Evolutionary conservation across 306 rosid species (phyloP), one percentile per base, ranked within the genome.

Genomic region (Prunus salicina): DNA sequence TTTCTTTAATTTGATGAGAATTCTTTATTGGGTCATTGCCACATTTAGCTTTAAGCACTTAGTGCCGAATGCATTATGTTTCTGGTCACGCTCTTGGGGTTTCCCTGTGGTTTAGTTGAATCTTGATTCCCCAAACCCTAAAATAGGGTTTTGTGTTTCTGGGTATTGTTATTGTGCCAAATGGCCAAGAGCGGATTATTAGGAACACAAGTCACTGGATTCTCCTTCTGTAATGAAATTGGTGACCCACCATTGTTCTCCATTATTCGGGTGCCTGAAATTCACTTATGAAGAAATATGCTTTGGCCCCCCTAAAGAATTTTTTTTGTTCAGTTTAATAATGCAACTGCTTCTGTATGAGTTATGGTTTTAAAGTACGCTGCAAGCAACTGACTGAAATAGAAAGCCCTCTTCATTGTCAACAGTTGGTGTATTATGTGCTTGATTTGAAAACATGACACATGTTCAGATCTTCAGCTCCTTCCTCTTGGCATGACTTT

Each of bases 11-110:
- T 65, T 56, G 55, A 20, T 46, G 45, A 18, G 71, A 41, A 34
- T 46, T 65, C 9, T 55, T 63, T 10, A 18, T 12, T 51, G 63
- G 55, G 25, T 28, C 58, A 46, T 55, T 55, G 67, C 60, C 14
- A 6, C 72, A 72, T 53, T 32, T 30, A 30, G 67, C 19, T 63
- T 49, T 34, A 9, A 24, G 72, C 53, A 65, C 41, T 7, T 22
- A 66, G 41, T 46, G 45, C 28, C 47, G 43, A 69, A 75, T 75
- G 73, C 74, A 45, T 56, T 10, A 46, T 58, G 65, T 67, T 67
- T 69, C 24, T 68, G 55, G 18, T 16, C 27, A 20, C 67, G 49
- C 18, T 71, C 13, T 52, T 11, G 69, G 30, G 70, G 56, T 77
- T 67, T 77, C 61, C 68, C 28, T 32, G 24, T 32, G 46, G 34